Evolutionary conservation across 2,329 filamentous ascomycete genomes (phyloP).

Genomic region (Ophiostoma novo-ulmi): DNA sequence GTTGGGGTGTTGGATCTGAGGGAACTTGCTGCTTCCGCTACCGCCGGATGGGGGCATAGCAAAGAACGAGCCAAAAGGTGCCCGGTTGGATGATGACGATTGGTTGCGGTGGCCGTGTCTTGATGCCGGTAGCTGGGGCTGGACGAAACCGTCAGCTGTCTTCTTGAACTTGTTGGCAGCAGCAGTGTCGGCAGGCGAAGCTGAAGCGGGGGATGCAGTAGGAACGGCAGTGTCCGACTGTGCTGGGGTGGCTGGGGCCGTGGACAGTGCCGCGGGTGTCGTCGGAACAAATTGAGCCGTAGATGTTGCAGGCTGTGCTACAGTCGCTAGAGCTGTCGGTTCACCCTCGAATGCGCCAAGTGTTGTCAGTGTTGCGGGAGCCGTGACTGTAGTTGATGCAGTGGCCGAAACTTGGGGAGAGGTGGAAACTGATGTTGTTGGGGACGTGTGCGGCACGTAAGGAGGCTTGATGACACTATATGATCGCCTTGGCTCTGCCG

Average conservation of each 20-base stretch:
- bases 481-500: constrained; percentile 26
- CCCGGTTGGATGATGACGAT: constrained; percentile 30
- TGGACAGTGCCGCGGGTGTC: not conserved
- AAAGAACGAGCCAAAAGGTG: constrained; percentile 29
- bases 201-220: constrained; percentile 22
- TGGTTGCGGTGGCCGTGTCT: constrained; percentile 24
- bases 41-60: constrained; percentile 24
- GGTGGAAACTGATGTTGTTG: constrained; percentile 13
- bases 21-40: constrained; percentile 25
- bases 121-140: constrained; percentile 23
- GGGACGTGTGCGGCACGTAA: constrained; percentile 29
- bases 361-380: not conserved
- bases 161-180: constrained; percentile 47
- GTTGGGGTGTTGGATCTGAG: constrained; percentile 29
- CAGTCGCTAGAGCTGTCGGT: not conserved
- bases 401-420: constrained; percentile 17
- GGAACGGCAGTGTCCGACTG: not conserved
- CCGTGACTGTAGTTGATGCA: constrained; percentile 1
- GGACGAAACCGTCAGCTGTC: constrained; percentile 31
- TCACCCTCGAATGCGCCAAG: not conserved
- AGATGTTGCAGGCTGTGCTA: not conserved
- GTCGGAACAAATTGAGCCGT: not conserved
- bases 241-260: not conserved
- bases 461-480: constrained; percentile 31
- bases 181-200: constrained; percentile 21